These are phyloP conservation scores for Emmonsia crescens DNA, from an alignment of 2,329 filamentous ascomycete genomes.

Conservation along the genomic window DNA sequence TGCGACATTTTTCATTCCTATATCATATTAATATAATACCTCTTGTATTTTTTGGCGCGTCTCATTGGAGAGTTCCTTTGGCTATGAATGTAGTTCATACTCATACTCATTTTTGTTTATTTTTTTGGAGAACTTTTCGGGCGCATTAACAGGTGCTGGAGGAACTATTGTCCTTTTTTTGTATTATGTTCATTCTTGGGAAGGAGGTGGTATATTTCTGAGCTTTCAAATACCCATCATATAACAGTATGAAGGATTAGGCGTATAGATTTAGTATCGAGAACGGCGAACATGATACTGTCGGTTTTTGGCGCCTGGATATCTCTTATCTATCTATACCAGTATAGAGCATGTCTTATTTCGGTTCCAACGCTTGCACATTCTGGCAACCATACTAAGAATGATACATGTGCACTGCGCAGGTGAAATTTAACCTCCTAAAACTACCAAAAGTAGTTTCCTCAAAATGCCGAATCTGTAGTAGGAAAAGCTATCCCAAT, in stretches of 20 bases:
- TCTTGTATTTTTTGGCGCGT: neutral
- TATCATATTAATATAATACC: neutral
- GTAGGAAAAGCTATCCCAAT: neutral
- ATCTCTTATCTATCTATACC: neutral
- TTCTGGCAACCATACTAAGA: neutral
- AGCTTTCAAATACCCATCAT: neutral
- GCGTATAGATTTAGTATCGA: neutral
- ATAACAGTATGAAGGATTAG: neutral
- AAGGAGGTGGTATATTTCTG: too few relatives aligned
- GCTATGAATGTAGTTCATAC: neutral
- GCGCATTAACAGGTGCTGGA: neutral
- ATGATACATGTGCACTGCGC: too few relatives aligned
- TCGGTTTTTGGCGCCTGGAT: neutral
- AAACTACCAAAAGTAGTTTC: neutral
- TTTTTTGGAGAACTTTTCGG: neutral
- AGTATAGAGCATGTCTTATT: neutral
- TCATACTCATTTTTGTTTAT: neutral
- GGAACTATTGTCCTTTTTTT: neutral
- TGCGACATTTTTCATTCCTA: neutral
- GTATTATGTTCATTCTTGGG: neutral
- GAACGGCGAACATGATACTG: neutral
- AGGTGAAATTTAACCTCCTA: neutral
- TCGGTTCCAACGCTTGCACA: neutral
- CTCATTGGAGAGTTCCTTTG: neutral
- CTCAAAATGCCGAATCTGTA: neutral